A percentile compares a stretch with the other conserved stretches of the same genome.
Evolutionary conservation across 768 basidiomycete species (phyloP).

Genomic region (Kwoniella botswanensis): DNA sequence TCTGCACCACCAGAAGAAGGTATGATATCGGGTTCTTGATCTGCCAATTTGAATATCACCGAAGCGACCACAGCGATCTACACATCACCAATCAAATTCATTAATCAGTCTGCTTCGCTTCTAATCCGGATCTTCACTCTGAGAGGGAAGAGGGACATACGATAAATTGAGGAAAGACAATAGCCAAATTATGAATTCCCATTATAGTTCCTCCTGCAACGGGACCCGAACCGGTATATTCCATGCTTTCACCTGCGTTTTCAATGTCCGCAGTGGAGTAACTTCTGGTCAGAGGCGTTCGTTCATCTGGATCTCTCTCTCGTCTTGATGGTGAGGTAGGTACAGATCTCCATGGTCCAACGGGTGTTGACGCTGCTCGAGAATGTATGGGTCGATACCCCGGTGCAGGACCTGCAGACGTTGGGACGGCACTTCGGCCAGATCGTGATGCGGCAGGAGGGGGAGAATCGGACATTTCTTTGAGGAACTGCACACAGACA

Average conservation of each 20-base stretch:
- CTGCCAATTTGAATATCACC: slow-evolving; percentile 80
- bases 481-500: slow-evolving; percentile 65
- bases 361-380: slow-evolving; percentile 55
- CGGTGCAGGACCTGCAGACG: slow-evolving; percentile 59
- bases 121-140: background rate
- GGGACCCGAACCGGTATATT: slow-evolving; percentile 56
- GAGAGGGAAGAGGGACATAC: slow-evolving; percentile 63
- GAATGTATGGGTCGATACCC: slow-evolving; percentile 51
- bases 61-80: slow-evolving; percentile 86
- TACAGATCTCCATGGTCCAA: slow-evolving; percentile 36
- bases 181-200: slow-evolving; percentile 93
- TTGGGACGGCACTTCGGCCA: background rate
- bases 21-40: slow-evolving; percentile 56
- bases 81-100: background rate
- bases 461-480: slow-evolving; percentile 67
- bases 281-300: slow-evolving; percentile 57
- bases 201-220: slow-evolving; percentile 87
- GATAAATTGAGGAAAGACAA: slow-evolving; percentile 92
- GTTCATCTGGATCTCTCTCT: slow-evolving; percentile 39
- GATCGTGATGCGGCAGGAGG: background rate
- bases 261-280: slow-evolving; percentile 58
- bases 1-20: slow-evolving; percentile 63
- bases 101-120: background rate
- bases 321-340: slow-evolving; percentile 35
- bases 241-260: slow-evolving; percentile 50